Percentiles rank a stretch among this genome's conserved stretches.
These are phyloP conservation scores for Typha latifolia DNA, from an alignment of 176 grass and related monocot genomes.

Conservation along the genomic window DNA sequence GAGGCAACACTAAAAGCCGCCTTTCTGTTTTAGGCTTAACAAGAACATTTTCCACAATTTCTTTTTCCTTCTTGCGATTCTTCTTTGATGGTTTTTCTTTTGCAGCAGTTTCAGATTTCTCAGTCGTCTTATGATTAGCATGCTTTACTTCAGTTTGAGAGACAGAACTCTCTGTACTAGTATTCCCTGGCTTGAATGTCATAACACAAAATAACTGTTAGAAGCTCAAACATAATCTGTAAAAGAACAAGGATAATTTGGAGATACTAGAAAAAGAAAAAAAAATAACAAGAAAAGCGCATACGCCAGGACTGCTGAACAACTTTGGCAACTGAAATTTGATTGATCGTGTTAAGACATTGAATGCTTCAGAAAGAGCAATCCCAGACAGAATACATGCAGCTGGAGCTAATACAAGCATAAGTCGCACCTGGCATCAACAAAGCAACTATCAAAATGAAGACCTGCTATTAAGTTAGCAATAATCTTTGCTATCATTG, in stretches of 20 bases:
- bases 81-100: constrained; percentile 87
- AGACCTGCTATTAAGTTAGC: constrained; percentile 12
- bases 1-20: constrained; percentile 59
- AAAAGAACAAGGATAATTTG: background rate
- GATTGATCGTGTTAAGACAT: constrained; percentile 74
- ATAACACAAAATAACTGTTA: constrained; percentile 28
- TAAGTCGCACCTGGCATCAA: constrained; percentile 78
- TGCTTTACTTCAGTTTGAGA: constrained; percentile 32
- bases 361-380: constrained; percentile 80
- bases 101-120: constrained; percentile 50
- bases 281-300: constrained; percentile 34
- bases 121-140: constrained; percentile 25
- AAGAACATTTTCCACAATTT: constrained; percentile 42
- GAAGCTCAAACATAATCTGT: constrained; percentile 5
- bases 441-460: background rate
- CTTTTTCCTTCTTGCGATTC: constrained; percentile 91
- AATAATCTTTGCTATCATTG: constrained; percentile 1
- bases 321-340: constrained; percentile 78
- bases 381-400: constrained; percentile 96
- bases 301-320: constrained; percentile 46
- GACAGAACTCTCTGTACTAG: constrained; percentile 26
- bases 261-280: constrained; percentile 14
- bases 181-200: constrained; percentile 54
- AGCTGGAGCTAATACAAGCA: constrained; percentile 99
- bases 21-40: constrained; percentile 53